A percentile compares a stretch with the other conserved stretches of the same genome.
These are phyloP conservation scores for Syzygium aqueum DNA, from an alignment of 345 rosid species.

Conservation along the genomic window DNA sequence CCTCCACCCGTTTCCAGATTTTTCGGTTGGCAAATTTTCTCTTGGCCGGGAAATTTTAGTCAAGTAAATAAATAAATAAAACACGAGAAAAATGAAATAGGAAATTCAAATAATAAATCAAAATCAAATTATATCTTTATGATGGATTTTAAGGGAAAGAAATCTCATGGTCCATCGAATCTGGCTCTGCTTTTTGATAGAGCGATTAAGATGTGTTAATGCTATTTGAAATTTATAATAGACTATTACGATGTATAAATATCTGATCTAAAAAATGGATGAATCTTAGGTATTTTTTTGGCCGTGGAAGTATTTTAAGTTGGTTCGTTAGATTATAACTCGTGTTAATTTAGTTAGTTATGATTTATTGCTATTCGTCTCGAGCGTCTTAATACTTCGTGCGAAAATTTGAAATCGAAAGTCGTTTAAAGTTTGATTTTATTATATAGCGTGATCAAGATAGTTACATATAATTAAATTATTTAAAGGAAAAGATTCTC, in stretches of 20 bases:
- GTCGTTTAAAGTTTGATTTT: not conserved
- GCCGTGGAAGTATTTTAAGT: rapidly evolving
- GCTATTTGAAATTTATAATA: not conserved
- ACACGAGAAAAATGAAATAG: not conserved
- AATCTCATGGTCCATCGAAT: not conserved
- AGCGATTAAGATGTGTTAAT: not conserved
- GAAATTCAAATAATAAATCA: not conserved
- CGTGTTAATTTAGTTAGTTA: not conserved
- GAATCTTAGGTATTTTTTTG: not conserved
- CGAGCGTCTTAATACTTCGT: no score
- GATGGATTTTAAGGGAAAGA: not conserved
- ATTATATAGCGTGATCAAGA: not conserved
- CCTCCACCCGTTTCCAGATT: not conserved
- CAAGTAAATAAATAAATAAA: not conserved
- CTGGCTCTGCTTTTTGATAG: not conserved
- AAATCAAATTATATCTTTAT: not conserved
- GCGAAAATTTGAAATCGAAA: not conserved
- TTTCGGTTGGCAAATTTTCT: not conserved
- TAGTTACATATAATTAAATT: rapidly evolving
- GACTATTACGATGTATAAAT: not conserved
- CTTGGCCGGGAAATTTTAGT: not conserved
- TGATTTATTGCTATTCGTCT: not conserved
- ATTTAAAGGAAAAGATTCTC: rapidly evolving
- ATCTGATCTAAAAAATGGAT: not conserved
- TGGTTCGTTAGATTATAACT: not conserved